Conservation (phyloP, 257 asterid species). For the Coffea canephora region DNA sequence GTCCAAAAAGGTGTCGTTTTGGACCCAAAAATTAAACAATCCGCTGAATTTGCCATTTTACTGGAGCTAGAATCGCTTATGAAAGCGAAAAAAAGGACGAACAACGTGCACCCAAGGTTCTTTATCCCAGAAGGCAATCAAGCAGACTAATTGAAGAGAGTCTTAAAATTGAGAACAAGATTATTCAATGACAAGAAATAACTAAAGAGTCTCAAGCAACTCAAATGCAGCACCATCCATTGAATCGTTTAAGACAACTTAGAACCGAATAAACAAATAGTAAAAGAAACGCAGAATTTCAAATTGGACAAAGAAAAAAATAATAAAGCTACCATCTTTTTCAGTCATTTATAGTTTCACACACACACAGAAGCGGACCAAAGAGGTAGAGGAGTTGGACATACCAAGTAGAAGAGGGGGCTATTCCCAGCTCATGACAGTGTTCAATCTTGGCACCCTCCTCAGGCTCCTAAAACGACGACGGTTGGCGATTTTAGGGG, state of each 20-base stretch:
- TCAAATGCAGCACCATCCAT: background rate
- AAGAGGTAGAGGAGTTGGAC: background rate
- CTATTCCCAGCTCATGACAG: background rate
- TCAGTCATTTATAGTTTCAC: background rate
- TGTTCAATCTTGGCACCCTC: background rate
- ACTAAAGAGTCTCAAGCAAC: background rate
- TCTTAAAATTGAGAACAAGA: background rate
- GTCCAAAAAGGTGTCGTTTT: background rate
- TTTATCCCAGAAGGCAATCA: background rate
- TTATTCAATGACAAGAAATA: background rate
- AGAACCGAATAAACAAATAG: too few species aligned
- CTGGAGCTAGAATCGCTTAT: too few species aligned
- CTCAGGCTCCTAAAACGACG: conserved; percentile 5
- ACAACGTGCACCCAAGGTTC: background rate
- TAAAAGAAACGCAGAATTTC: background rate
- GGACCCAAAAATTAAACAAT: background rate
- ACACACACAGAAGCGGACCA: background rate
- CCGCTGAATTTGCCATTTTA: background rate
- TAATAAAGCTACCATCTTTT: background rate
- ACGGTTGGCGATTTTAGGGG: background rate
- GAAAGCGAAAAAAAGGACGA: background rate
- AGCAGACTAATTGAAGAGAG: background rate
- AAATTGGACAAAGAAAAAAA: background rate
- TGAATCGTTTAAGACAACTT: background rate
- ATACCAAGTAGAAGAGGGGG: conserved; percentile 5